Conservation (phyloP, 176 grass and related monocot species). For the Zoysia pacifica region DNA sequence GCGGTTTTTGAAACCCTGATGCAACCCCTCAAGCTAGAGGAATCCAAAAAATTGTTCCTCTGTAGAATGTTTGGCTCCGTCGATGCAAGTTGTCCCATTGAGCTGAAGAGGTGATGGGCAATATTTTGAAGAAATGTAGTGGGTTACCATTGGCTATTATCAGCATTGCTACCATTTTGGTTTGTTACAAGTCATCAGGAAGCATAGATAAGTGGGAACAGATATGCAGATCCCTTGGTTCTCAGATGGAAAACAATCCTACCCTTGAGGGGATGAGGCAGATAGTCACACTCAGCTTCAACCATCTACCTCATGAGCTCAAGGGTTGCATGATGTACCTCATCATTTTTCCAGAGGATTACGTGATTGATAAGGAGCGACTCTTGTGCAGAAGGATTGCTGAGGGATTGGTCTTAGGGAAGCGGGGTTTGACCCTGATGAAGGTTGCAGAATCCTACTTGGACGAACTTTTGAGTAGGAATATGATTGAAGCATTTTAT, state of each 20-base stretch:
- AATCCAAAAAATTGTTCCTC: not conserved
- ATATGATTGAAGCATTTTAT: not conserved
- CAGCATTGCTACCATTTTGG: not conserved
- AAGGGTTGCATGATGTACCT: slow-evolving; percentile 24
- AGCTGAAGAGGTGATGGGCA: not conserved
- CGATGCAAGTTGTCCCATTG: not conserved
- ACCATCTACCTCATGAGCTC: slow-evolving; percentile 22
- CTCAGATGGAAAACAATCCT: slow-evolving; percentile 6
- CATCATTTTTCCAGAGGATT: slow-evolving; percentile 27
- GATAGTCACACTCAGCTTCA: not conserved
- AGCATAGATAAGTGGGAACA: not conserved
- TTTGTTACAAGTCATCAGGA: not conserved
- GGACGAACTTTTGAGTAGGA: not conserved
- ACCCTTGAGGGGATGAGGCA: slow-evolving; percentile 15
- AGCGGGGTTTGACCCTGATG: not conserved
- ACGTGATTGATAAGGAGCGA: not conserved
- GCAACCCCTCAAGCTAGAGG: not conserved
- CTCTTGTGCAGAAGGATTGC: not conserved
- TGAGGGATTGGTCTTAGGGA: not conserved
- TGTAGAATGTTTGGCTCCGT: slow-evolving; percentile 6
- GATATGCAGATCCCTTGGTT: slow-evolving; percentile 6
- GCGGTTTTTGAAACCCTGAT: too few relatives aligned
- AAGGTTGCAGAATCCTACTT: slow-evolving; percentile 10
- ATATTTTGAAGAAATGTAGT: slow-evolving; percentile 1
- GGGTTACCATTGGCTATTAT: slow-evolving; percentile 31